Base-by-base conservation (phyloP, 192 early-diverging fungal genomes). In the Coemansia sp. region DNA sequence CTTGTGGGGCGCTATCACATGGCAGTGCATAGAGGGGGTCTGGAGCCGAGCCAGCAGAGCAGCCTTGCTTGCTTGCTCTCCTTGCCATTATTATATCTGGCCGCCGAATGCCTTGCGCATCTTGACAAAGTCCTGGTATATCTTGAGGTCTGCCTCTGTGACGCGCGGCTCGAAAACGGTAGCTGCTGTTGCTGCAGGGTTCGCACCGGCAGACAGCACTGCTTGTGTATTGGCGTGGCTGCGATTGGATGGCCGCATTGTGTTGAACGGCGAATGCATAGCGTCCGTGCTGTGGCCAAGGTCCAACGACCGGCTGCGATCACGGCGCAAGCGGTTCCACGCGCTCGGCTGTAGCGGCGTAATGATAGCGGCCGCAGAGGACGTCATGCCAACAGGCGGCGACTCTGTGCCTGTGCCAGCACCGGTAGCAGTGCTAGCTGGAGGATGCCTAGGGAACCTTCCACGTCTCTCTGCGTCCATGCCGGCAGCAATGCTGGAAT, bases 241-340 rank as follows among this genome's bases (percentile, higher is more conserved):
- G 55, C 30, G 35, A 58, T 51, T 6, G 4, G 25, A 27, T 51
- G 25, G 22, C 13, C 19, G 0, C 49, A 51, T 20, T 4, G 49
- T 25, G 16, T 51, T 51, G 7, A 51, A 51, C 20, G 49, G 49
- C 49, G 25, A 51, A 2, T 23, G 20, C 22, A 4, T 8, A 25
- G 7, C 30, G 24, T 52, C 65, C 1, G 6, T 42, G 9, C 14
- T 3, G 9, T 42, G 9, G 9, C 32, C 46, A 16, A 75, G 51
- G 50, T 76, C 74, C 51, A 76, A 46, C 16, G 74, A 76, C 36
- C 74, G 54, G 28, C 74, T 76, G 22, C 74, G 64, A 56, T 76
- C 74, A 32, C 65, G 74, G 22, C 49, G 49, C 6, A 13, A 13
- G 16, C 39, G 39, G 13, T 42, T 42, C 39, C 39, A 42, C 8